Evolutionary conservation across 2,329 filamentous ascomycete genomes (phyloP), one percentile per base, ranked within the genome.

Genomic region (Colletotrichum godetiae): DNA sequence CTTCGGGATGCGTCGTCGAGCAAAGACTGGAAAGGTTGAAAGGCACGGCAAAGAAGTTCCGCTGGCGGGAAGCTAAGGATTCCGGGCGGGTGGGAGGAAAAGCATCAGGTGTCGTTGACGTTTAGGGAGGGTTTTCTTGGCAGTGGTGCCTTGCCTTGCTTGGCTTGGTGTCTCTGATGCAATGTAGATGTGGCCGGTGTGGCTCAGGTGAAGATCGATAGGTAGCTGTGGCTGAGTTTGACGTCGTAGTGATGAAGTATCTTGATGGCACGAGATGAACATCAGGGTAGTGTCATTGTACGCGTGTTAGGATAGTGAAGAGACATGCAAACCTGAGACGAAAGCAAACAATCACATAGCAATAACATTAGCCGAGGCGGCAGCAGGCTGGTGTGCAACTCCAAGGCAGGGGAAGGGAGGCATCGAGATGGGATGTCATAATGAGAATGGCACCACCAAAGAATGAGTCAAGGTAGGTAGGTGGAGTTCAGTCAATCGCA

Each of bases 101-200:
- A 42, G 35, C 33, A 53, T 72, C 58, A 64, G 66, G 53, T 69
- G 42, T 35, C 24, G 59, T 65, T 73, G 27, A 69, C 24, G 70
- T 69, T 62, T 37, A 68, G 58, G 31, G 62, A 59, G 22, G 55
- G 37, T 42, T 29, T 42, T 24, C 70, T 69, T 64, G 59, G 59
- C 66, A 37, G n/a, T 12, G 52, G 37, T 69, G 53, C 59, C 53
- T 56, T 69, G 42, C 42, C 19, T n/a, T n/a, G 52, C 33, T 35
- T 53, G 37, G 60, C 49, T 5, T 33, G 19, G 7, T 10, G 27
- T 58, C 29, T 5, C 10, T 22, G 56, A 22, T 19, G 56, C 13
- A 19, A 57, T 58, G 19, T 52, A 12, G 15, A 8, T 49, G 29
- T 63, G 60, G n/a, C 37, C 15, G 27, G 24, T 57, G 55, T 61